Conservation (phyloP, 2,329 filamentous ascomycete genomes). For the Neofusicoccum sp. region DNA sequence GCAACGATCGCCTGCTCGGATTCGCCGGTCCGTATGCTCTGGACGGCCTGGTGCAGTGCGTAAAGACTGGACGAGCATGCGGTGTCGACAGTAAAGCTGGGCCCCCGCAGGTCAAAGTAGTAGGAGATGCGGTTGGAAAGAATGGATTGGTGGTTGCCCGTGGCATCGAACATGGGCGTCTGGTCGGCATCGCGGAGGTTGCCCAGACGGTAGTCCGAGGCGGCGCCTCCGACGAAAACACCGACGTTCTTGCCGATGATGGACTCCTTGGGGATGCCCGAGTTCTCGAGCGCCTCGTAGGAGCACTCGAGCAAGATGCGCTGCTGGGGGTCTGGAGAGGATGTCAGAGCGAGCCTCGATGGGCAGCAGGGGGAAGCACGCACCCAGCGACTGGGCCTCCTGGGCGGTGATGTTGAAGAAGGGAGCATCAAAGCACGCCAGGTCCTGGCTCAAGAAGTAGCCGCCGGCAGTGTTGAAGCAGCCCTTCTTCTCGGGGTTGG, state of each 20-base stretch:
- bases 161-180: conserved; percentile 15
- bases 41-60: conserved; percentile 30
- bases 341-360: neutral
- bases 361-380: neutral
- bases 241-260: conserved; percentile 25
- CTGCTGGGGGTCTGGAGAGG: conserved; percentile 26
- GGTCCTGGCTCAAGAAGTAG: conserved; percentile 24
- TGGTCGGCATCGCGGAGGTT: conserved; percentile 6
- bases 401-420: conserved; percentile 25
- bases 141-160: conserved; percentile 24
- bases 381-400: conserved; percentile 20
- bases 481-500: conserved; percentile 24
- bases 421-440: conserved; percentile 22
- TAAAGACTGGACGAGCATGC: conserved; percentile 32
- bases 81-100: conserved; percentile 32
- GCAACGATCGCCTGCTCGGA: conserved; percentile 21
- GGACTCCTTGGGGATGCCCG: conserved; percentile 20
- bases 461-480: conserved; percentile 19
- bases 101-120: conserved; percentile 32
- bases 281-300: conserved; percentile 26
- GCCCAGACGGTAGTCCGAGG: conserved; percentile 26
- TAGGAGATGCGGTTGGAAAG: conserved; percentile 32
- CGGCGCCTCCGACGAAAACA: conserved; percentile 27
- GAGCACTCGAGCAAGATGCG: conserved; percentile 24
- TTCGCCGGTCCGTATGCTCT: conserved; percentile 23